Base-by-base conservation (phyloP, 306 rosid species). In the Phaseolus lunatus region DNA sequence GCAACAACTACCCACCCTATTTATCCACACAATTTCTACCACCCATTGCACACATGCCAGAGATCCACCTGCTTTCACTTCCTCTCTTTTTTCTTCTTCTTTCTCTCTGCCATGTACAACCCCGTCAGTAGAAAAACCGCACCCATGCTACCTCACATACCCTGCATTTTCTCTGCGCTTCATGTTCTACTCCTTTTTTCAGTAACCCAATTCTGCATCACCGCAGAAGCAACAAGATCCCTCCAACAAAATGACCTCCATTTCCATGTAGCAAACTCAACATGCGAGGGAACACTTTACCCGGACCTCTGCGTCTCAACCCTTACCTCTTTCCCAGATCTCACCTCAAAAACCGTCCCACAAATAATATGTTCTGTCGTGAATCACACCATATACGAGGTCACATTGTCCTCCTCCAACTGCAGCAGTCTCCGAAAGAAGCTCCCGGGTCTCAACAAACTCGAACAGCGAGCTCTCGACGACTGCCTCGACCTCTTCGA, bases 201-300 rank as follows among this genome's bases (percentile, higher is more conserved):
- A 4, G 4, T 62, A 13, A 76, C 82, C 57, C 81, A 49, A 29
- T 83, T 78, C 23, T 68, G 15, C 22, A 44, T n/a, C 14, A 68
- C 2, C 70, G 26, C 76, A 16, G 70, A 53, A 13, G 31, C 66
- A 52, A 57, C 61, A 18, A 35, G 4, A 69, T 5, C 13, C 5
- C 9, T 10, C 14, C 31, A 53, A 22, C 12, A 72, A 61, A 50
- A 8, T 35, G 66, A 18, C 41, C 35, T 78, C 19, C 90, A 88
- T 77, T 39, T 79, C 26, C 89, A 86, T 80, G 79, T 86, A 18
- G 92, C 92, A 0, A 81, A 81, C 23, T 78, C 90, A 4, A 71
- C 88, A 75, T 94, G 98, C 83, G 43, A 83, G 37, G 97, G 88
- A 78, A 89, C 98, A 54, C 92, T 88, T 26, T 90, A 90, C 81